phyloP scores from a whole-genome alignment of 306 rosid species.

The Oxytropis ochrocephala region DNA sequence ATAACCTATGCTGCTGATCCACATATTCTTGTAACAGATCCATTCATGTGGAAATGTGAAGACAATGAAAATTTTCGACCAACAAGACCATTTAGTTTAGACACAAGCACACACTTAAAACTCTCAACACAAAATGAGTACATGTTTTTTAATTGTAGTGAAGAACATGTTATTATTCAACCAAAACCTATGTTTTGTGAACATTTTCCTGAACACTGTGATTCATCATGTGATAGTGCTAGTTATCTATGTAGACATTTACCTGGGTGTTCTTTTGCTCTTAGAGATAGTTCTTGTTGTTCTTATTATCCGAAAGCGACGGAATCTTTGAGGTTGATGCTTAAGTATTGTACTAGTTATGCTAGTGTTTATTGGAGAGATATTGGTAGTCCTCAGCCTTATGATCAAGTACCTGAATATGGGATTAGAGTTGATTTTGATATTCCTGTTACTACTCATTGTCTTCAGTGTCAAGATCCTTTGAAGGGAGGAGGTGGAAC shows the following conservation, averaged over 20 bases:
- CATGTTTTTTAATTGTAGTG: slow-evolving; percentile 87
- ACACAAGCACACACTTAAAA: slow-evolving; percentile 60
- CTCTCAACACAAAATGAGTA: slow-evolving; percentile 74
- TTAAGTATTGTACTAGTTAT: slow-evolving; percentile 66
- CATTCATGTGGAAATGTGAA: slow-evolving; percentile 82
- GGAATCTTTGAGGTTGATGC: slow-evolving; percentile 71
- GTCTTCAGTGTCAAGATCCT: slow-evolving; percentile 83
- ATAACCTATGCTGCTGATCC: slow-evolving; percentile 66
- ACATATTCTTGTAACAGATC: slow-evolving; percentile 67
- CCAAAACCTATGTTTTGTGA: slow-evolving; percentile 86
- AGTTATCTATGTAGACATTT: slow-evolving; percentile 83
- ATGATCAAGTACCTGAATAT: slow-evolving; percentile 85
- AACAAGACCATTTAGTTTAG: slow-evolving; percentile 70
- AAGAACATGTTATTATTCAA: slow-evolving; percentile 53
- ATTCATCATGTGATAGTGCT: slow-evolving; percentile 85
- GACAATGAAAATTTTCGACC: slow-evolving; percentile 64
- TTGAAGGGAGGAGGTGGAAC: slow-evolving; percentile 82
- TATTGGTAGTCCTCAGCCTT: slow-evolving; percentile 59
- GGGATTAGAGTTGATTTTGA: slow-evolving; percentile 82
- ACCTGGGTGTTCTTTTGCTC: slow-evolving; percentile 56
- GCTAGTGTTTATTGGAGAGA: slow-evolving; percentile 88
- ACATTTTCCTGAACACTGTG: slow-evolving; percentile 69
- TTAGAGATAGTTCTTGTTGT: slow-evolving; percentile 57
- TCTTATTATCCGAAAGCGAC: slow-evolving; percentile 80
- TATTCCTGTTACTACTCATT: slow-evolving; percentile 62